phyloP scores from a whole-genome alignment of 345 rosid species.

The Eucalyptus camaldulensis region DNA sequence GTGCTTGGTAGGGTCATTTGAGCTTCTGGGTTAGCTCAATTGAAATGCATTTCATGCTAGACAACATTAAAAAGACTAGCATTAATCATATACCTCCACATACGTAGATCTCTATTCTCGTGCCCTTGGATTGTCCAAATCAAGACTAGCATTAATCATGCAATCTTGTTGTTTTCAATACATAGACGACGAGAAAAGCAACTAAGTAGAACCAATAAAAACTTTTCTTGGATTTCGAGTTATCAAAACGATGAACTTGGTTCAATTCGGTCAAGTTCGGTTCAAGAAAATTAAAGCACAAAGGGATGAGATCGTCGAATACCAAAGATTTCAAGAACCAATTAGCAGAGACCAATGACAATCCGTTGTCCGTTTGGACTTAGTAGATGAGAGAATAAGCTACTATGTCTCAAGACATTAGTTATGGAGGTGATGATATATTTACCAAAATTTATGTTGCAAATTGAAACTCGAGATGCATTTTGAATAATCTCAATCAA shows the following conservation, averaged over 20 bases:
- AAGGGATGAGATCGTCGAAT: neutral
- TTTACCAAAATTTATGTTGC: accelerated
- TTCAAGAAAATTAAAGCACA: neutral
- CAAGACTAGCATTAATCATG: neutral
- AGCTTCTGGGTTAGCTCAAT: too few species aligned
- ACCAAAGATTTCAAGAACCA: neutral
- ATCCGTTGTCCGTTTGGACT: neutral
- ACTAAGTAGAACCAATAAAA: neutral
- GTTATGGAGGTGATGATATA: neutral
- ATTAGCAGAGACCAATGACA: neutral
- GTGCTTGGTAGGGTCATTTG: too few species aligned
- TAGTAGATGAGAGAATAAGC: neutral
- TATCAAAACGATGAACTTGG: neutral
- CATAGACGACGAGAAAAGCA: neutral
- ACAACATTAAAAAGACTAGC: neutral
- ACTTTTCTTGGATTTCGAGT: neutral
- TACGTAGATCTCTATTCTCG: neutral
- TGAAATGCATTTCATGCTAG: neutral
- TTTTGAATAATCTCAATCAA: neutral
- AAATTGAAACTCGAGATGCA: neutral
- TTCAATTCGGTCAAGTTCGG: neutral
- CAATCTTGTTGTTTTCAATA: neutral
- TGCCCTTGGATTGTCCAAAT: neutral
- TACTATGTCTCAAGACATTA: accelerated
- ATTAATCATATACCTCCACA: neutral